Evolutionary conservation across 2,329 filamentous ascomycete species (phyloP), one percentile per base, ranked within the genome.

Genomic region (Didymella keratinophila): DNA sequence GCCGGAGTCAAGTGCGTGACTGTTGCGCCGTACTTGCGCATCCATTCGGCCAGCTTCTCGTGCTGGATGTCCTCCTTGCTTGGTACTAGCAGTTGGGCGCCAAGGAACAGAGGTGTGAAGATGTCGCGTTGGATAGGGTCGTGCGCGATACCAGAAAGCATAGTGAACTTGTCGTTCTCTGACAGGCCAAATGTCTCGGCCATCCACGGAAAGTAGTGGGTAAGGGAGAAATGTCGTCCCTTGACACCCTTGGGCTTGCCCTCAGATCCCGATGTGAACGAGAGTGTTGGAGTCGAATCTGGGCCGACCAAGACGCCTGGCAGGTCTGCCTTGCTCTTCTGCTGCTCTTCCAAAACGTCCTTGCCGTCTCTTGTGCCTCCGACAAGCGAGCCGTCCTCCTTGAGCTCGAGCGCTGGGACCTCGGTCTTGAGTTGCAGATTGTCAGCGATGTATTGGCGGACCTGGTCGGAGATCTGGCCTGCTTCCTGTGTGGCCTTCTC

Each of bases 131-230:
- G 86, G 74, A 81, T 88, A 63, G 78, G 87, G 78, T 74, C 81
- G 73, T 95, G 90, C 3, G 91, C 90, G 68, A 97, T 96, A 45
- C 93, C 93, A 47, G 86, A 90, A 8, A 97, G 83, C 81, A 93
- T 88, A 3, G 93, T 92, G 72, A 96, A 97, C 63, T 84, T 86
- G 73, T 89, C 89, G 41, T 91, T 84, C 9, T 87, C 83, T 0
- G 86, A 88, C 46, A 96, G 82, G 47, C 87, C 82, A 76, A 98
- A 98, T 2, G 82, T 87, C 78, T 95, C 80, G 0, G 92, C 87
- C 94, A 98, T 98, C 93, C 93, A 98, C 20, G 89, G 87, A 72
- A 94, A 96, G 79, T 97, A 98, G 69, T 90, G 88, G 1, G 92
- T 86, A 60, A 98, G 81, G 49, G 87, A 90, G 79, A 90, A 98